Conservation (phyloP, 495 filamentous ascomycete species). For the Aspergillus campestris region DNA sequence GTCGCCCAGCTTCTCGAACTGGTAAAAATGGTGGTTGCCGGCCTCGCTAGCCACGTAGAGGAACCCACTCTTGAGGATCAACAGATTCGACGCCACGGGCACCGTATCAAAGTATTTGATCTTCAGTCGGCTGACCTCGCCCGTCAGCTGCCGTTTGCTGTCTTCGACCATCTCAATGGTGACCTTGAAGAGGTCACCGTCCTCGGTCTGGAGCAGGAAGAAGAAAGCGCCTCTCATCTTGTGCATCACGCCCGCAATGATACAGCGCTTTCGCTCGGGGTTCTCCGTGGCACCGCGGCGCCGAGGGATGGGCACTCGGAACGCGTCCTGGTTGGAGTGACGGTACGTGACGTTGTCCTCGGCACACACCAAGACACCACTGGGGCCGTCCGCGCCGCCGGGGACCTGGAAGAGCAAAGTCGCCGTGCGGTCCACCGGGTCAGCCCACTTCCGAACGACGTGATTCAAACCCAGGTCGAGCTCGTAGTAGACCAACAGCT, state of each 20-base stretch:
- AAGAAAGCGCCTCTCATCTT: conserved; percentile 97
- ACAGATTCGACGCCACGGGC: conserved; percentile 73
- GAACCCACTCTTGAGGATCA: conserved; percentile 93
- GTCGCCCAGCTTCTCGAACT: conserved; percentile 96
- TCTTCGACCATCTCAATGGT: conserved; percentile 87
- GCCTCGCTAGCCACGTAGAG: conserved; percentile 87
- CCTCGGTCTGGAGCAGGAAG: conserved; percentile 89
- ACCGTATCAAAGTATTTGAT: conserved; percentile 99
- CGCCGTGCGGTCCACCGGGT: conserved; percentile 83
- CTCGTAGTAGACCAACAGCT: conserved; percentile 92
- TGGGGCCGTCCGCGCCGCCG: conserved; percentile 86
- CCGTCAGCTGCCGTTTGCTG: conserved; percentile 64
- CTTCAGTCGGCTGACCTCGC: conserved; percentile 72
- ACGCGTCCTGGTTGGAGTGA: conserved; percentile 83
- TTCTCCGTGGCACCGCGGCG: conserved; percentile 82
- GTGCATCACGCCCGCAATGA: conserved; percentile 90
- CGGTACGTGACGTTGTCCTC: conserved; percentile 93
- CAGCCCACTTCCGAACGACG: conserved; percentile 91
- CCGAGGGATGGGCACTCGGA: conserved; percentile 83
- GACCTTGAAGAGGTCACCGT: conserved; percentile 95
- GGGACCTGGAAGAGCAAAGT: conserved; percentile 93
- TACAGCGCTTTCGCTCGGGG: conserved; percentile 76
- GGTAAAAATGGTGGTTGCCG: conserved; percentile 91
- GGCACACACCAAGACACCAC: conserved; percentile 88
- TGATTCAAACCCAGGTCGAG: conserved; percentile 95